Evolutionary conservation across 2,329 filamentous ascomycete genomes (phyloP), one percentile per base, ranked within the genome.

Genomic region (Beauveria varroae): DNA sequence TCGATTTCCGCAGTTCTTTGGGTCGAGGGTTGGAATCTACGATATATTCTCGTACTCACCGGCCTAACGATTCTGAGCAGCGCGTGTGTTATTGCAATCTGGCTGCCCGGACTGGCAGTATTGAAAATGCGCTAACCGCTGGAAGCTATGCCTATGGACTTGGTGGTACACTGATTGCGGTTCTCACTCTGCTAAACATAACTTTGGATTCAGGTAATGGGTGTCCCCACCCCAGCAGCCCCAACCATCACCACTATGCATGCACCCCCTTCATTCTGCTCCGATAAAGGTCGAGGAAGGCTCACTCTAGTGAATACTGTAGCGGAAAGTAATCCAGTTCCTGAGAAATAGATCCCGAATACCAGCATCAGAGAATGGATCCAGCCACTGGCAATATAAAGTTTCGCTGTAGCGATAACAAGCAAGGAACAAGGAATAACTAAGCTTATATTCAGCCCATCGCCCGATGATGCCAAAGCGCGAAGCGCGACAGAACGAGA

Each of bases 141-240:
- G 50, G 50, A 52, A 52, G 50, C 50, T 52, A 52, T 52, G 50
- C 50, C 26, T 37, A 28, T 52, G 50, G 50, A 37, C 50, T 52
- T 52, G 50, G 50, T 37, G 50, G 28, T 37, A 52, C 50, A 22
- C 26, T 52, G 28, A 52, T 52, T 52, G 50, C 50, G 50, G 28
- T 52, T 37, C 50, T 52, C 28, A 37, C 50, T 37, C 50, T 52
- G 50, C 28, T 52, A 22, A 41, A 41, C 40, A 41, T 41, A 5
- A 41, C 6, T 41, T 41, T 41, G 14, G 40, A 41, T 18, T 41
- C 40, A 41, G 40, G 40, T 41, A 41, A 5, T 41, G 37, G 16
- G 28, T 41, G 6, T 41, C 40, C 7, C 2, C 14, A 41, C 40
- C 40, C 40, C 6, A 1, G 40, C 6, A 1, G 40, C 40, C 37